Base-by-base conservation (phyloP, 2,329 filamentous ascomycete genomes). In the Nemania bipapillata region DNA sequence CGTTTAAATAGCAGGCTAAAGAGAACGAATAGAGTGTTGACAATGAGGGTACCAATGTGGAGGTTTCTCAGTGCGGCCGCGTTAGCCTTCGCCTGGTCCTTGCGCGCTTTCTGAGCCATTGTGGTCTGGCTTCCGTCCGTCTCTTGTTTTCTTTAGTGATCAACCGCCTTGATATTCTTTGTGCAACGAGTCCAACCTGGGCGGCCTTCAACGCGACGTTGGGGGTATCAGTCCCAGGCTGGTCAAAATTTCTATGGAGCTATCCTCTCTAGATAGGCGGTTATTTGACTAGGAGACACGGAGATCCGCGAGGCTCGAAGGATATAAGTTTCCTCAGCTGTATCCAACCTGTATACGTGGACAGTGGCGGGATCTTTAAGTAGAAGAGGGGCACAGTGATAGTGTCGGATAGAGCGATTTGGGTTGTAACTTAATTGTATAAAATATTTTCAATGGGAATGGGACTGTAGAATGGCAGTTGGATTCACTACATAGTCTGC, bases 11-110 rank as follows among this genome's bases (percentile, higher is more conserved):
- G 82, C 75, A 91, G 85, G 79, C 92, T 89, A 68, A 91, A 86
- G 59, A 93, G 77, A 66, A 97, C 84, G 83, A 95, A 97, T 77
- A 93, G 77, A 66, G 80, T 77, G 79, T 98, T 94, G 77, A 96
- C 83, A 73, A 83, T 77, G 69, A 92, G 83, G 53, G 93, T 90
- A 70, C 92, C 91, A 63, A 92, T 83, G 80, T 97, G 95, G 28
- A 96, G 92, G 77, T 90, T 92, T 78, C 91, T 92, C 54, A 99
- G 89, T 50, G 91, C 86, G 37, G 88, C 84, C 54, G 88, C 85
- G 81, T 98, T 98, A 81, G 91, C 89, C 74, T 91, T 91, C 65
- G 96, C 96, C 70, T 83, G 82, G 75, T 89, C 87, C 75, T 89
- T 89, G 77, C 87, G 87, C 65, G 87, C 87, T 77, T 89, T 89